These are phyloP conservation scores for Solanum piurae DNA, from an alignment of 257 asterid genomes.

Conservation along the genomic window DNA sequence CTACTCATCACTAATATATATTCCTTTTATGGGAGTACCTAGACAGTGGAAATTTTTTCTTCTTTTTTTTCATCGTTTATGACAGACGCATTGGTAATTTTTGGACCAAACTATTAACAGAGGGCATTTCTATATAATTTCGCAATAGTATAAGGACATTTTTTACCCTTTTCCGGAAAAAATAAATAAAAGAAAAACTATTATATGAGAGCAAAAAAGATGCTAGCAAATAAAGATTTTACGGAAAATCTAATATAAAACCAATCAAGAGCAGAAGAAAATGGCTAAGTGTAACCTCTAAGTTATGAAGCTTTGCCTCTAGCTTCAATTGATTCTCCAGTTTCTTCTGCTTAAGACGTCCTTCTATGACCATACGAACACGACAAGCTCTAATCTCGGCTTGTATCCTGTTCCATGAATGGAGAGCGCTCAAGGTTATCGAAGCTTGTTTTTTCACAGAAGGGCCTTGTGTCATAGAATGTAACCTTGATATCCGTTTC, in stretches of 20 bases:
- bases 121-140: neutral
- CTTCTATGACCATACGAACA: conserved; percentile 64
- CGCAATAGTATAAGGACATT: neutral
- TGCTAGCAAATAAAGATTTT: neutral
- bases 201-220: neutral
- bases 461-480: conserved; percentile 36
- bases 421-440: conserved; percentile 47
- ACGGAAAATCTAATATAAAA: neutral
- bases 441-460: conserved; percentile 70
- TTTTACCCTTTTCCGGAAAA: neutral
- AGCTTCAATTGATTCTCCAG: conserved; percentile 74
- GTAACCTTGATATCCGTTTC: conserved; percentile 46
- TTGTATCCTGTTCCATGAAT: conserved; percentile 74
- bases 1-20: neutral
- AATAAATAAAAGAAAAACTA: neutral
- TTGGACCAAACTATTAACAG: neutral
- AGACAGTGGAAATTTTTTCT: neutral
- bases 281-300: conserved; percentile 39
- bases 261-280: neutral
- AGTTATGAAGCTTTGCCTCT: conserved; percentile 75
- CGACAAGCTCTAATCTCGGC: conserved; percentile 62
- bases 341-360: conserved; percentile 68
- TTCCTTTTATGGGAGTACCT: neutral
- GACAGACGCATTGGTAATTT: neutral
- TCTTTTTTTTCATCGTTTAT: neutral